Evolutionary conservation across 2,329 filamentous ascomycete genomes (phyloP), one percentile per base, ranked within the genome.

Genomic region (Sphaerostilbella broomeana): DNA sequence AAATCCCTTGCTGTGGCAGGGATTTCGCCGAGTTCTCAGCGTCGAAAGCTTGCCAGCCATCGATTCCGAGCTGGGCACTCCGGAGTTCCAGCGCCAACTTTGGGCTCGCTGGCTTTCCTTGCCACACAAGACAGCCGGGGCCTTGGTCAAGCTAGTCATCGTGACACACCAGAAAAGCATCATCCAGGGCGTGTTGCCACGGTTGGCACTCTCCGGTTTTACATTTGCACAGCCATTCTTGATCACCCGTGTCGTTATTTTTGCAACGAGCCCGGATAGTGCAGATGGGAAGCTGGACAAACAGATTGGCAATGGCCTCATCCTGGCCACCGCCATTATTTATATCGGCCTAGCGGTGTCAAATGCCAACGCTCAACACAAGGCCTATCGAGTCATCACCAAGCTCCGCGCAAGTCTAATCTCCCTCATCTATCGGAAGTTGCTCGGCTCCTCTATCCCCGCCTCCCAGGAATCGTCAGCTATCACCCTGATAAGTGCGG

Each of bases 391-490:
- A 15, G 47, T 53, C 19, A 55, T 59, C 18, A 54, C 56, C 7
- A 51, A 57, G 47, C 41, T 57, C 13, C 56, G 61, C 7, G 59
- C 52, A 2, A 51, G 48, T 2, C 50, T 64, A 10, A 43, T 60
- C 72, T 48, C n/a, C n/a, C n/a, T n/a, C n/a, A 64, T 77, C 12
- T 75, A 71, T 45, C 59, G 63, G 13, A 68, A 69, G 44, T 66
- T 64, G 0, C 44, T 67, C 4, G 42, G 47, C 2, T 42, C 65
- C 7, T 51, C 53, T n/a, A 46, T 49, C 2, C 47, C 48, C 3
- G 41, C 49, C 2, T 51, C 54, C 4, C 56, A 60, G 13, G 58
- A 63, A 18, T 53, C 55, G 1, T 57, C 58, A 6, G 58, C 66
- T 2, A 42, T 64, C 9, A 69, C 65, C 4, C 49, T 69, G 10